phyloP scores from a whole-genome alignment of 192 early-diverging fungal genomes.

The Backusella macrospora region DNA sequence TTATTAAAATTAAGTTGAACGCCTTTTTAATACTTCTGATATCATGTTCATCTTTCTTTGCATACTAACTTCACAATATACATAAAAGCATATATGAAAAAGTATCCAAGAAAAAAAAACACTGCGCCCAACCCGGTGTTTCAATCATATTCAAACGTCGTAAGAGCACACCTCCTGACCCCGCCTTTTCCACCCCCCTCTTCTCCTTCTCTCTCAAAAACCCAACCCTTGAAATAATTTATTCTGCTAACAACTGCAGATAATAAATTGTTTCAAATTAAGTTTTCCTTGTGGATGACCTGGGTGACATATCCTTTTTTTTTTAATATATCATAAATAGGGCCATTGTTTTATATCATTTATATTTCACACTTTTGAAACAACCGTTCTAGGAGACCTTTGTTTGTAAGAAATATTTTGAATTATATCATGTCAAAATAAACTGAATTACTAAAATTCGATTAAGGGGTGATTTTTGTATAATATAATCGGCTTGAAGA shows the following conservation, averaged over 20 bases:
- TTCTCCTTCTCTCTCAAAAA: no score
- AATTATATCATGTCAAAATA: slow-evolving; percentile 11
- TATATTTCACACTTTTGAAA: no score
- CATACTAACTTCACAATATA: slow-evolving; percentile 9
- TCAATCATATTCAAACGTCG: background rate
- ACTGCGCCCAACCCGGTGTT: slow-evolving; percentile 13
- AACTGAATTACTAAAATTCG: background rate
- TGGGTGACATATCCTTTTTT: background rate
- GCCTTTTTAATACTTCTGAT: background rate
- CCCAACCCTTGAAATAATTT: slow-evolving; percentile 1
- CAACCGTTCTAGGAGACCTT: background rate
- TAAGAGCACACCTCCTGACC: background rate
- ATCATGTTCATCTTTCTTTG: background rate
- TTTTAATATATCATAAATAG: background rate
- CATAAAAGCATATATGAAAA: slow-evolving; percentile 10
- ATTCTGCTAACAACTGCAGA: slow-evolving; percentile 1
- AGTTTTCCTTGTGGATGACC: background rate
- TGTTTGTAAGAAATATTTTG: background rate
- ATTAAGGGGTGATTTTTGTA: background rate
- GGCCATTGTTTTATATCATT: background rate
- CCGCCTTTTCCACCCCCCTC: background rate
- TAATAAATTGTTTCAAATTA: slow-evolving; percentile 7
- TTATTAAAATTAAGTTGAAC: no score
- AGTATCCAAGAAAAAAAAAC: background rate
- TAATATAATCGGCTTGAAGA: background rate